Conservation (phyloP, 192 early-diverging fungal species). For the Coemansia sp. region DNA sequence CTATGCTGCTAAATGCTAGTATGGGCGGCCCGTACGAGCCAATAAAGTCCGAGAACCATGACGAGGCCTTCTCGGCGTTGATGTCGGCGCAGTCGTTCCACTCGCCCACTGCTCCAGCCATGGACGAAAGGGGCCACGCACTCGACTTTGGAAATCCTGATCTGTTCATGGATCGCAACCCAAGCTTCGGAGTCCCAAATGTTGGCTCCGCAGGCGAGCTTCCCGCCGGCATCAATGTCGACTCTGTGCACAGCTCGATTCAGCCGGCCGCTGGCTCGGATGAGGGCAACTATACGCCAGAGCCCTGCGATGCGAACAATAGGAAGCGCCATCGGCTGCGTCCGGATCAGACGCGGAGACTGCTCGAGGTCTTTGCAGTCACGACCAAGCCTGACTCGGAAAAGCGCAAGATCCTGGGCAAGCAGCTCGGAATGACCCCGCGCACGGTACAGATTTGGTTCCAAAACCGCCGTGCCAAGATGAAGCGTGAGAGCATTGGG, state of each 20-base stretch:
- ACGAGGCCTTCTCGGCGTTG: background rate
- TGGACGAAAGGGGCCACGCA: background rate
- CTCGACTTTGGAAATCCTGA: background rate
- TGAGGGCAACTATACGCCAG: constrained; percentile 12
- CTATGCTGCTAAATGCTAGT: background rate
- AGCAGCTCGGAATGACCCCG: constrained; percentile 65
- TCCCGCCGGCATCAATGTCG: background rate
- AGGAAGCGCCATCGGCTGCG: constrained; percentile 70
- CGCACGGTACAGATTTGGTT: constrained; percentile 84
- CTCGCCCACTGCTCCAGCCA: background rate
- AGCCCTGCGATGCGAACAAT: constrained; percentile 19
- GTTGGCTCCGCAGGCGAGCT: background rate
- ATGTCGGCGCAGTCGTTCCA: background rate
- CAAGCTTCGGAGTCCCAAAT: background rate
- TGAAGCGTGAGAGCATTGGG: constrained; percentile 62
- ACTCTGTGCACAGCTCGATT: background rate
- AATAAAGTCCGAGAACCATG: background rate
- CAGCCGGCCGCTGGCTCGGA: background rate
- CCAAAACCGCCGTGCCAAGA: constrained; percentile 87
- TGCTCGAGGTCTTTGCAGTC: constrained; percentile 58
- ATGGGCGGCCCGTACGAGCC: background rate
- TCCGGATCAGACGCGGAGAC: constrained; percentile 63
- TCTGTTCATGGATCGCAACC: background rate
- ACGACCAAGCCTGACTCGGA: constrained; percentile 66
- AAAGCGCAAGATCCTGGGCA: constrained; percentile 59